Conservation (phyloP, 495 filamentous ascomycete genomes). For the Penicillium ucsense region DNA sequence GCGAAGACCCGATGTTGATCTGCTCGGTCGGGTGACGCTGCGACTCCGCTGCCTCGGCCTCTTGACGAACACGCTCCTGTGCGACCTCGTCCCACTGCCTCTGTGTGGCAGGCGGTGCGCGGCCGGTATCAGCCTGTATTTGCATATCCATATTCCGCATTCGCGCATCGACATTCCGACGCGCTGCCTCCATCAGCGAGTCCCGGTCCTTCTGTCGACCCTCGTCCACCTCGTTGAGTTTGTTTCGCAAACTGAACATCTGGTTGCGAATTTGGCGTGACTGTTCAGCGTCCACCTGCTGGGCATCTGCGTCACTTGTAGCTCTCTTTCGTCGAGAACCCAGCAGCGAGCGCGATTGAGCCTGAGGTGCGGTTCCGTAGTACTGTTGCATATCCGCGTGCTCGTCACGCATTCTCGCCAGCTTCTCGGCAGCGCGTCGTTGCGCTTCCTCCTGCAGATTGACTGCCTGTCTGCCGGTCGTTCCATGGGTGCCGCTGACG, state of each 20-base stretch:
- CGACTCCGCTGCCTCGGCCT: slow-evolving; percentile 53
- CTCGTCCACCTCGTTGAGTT: slow-evolving; percentile 58
- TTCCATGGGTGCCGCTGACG: slow-evolving; percentile 22
- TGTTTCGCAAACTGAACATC: slow-evolving; percentile 65
- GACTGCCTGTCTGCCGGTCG: slow-evolving; percentile 35
- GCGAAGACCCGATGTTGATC: slow-evolving; percentile 73
- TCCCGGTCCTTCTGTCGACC: slow-evolving; percentile 68
- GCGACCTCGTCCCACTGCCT: slow-evolving; percentile 76
- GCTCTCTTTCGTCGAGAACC: slow-evolving; percentile 54
- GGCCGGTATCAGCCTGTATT: slow-evolving; percentile 66
- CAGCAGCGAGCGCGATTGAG: slow-evolving; percentile 37
- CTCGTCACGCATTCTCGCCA: slow-evolving; percentile 70
- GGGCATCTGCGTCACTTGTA: slow-evolving; percentile 56
- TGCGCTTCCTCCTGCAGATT: slow-evolving; percentile 76
- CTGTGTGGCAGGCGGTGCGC: slow-evolving; percentile 55
- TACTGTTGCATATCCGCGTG: slow-evolving; percentile 59
- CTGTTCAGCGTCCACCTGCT: slow-evolving; percentile 53
- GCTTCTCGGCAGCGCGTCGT: slow-evolving; percentile 70
- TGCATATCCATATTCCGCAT: slow-evolving; percentile 73
- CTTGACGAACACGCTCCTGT: slow-evolving; percentile 48
- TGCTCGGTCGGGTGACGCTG: slow-evolving; percentile 48
- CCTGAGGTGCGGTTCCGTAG: slow-evolving; percentile 50
- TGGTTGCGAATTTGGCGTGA: slow-evolving; percentile 68
- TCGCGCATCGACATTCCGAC: slow-evolving; percentile 70
- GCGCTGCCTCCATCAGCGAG: slow-evolving; percentile 65